These are phyloP conservation scores for Saturnispora dispora DNA, from an alignment of 805 yeast species.

Conservation along the genomic window DNA sequence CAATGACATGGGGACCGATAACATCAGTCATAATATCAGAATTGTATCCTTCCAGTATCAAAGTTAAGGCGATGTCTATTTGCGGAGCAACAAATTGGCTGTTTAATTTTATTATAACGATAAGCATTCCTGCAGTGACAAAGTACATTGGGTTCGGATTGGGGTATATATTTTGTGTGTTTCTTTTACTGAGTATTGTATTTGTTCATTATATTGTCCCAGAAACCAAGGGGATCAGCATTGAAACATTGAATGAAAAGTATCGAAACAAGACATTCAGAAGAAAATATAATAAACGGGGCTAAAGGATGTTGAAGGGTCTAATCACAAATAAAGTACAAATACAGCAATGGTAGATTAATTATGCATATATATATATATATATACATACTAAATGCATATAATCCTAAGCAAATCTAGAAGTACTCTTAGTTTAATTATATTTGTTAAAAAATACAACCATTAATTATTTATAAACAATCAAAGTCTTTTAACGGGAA, in stretches of 20 bases:
- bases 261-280: conserved; percentile 12
- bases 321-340: neutral
- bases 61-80: conserved; percentile 44
- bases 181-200: conserved; percentile 15
- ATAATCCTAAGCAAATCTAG: neutral
- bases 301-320: neutral
- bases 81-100: conserved; percentile 59
- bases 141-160: conserved; percentile 51
- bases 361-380: no score
- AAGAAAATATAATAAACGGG: neutral
- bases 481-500: conserved; percentile 63
- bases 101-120: conserved; percentile 52
- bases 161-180: conserved; percentile 46
- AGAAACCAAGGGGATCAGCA: conserved; percentile 24
- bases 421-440: neutral
- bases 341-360: neutral
- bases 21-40: conserved; percentile 59
- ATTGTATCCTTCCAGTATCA: conserved; percentile 52
- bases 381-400: neutral
- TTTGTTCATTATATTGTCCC: conserved; percentile 26
- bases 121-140: conserved; percentile 62
- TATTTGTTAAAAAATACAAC: conserved; percentile 5
- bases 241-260: conserved; percentile 17
- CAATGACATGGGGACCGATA: conserved; percentile 69
- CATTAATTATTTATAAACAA: conserved; percentile 3